Base-by-base conservation (phyloP, 805 yeast genomes). In the Isabelozyma gotoi region DNA sequence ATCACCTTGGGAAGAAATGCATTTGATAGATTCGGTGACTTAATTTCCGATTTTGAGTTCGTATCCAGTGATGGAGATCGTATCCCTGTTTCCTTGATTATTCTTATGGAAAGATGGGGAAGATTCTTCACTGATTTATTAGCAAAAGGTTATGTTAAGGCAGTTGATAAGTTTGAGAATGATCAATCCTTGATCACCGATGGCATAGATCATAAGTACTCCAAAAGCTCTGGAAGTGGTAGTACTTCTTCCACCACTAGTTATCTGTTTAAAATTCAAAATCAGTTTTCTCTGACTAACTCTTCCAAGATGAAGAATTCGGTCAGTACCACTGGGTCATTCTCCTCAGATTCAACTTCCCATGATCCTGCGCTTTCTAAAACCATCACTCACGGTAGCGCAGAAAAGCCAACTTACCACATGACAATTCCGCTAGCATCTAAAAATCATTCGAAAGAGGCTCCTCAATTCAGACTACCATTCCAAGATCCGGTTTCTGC, bases 31-130 rank as follows among this genome's bases (percentile, higher is more conserved):
- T 83, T 73, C 58, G 85, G 86, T 0, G 74, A 74, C 21, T 68
- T 81, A 6, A 63, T 85, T 5, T 75, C 89, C 0, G 94, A 87
- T 62, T 81, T 87, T 57, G 90, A 85, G 56, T 68, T 87, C 39
- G 74, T 85, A 7, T 76, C 87, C 1, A 71, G 78, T n/a, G 87
- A 81, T 53, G 92, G 91, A 6, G 83, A 80, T 36, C 64, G 81
- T n/a, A 71, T 84, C 12, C 80, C 84, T 0, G 80, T 83, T 3
- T 84, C 91, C 0, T 46, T 81, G 38, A 73, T 69, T 49, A 65
- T 86, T 3, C 68, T 87, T 41, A 72, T 86, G 50, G 84, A 82
- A 51, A 70, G 94, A 56, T 87, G 95, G 95, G 94, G 94, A 0
- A 62, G 78, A 27, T 82, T 78, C 48, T 87, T 87, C 55, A 82